phyloP scores from a whole-genome alignment of 2,329 filamentous ascomycete species.

The Metarhizium robertsii region DNA sequence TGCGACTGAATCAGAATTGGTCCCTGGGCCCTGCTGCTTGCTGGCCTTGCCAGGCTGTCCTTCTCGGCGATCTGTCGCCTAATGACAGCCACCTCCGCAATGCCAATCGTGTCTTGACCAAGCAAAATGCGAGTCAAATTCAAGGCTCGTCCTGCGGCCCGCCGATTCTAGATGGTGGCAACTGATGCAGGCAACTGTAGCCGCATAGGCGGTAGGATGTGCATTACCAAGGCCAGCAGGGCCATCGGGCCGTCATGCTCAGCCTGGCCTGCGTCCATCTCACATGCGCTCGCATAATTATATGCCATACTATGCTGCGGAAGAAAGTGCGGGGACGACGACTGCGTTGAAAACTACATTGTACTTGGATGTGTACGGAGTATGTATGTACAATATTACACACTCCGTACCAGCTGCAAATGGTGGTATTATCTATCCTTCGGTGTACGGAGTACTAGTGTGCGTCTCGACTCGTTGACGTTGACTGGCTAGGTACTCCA shows the following conservation, averaged over 20 bases:
- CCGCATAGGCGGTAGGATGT: neutral
- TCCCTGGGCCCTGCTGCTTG: too few species aligned
- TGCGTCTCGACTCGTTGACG: too few species aligned
- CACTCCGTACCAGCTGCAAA: too few species aligned
- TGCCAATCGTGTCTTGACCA: neutral
- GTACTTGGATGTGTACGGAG: too few species aligned
- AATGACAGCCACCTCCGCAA: neutral
- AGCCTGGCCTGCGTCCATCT: neutral
- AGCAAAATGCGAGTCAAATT: neutral
- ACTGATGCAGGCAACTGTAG: neutral
- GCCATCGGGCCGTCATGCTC: neutral
- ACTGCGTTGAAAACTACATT: too few species aligned
- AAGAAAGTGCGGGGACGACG: neutral
- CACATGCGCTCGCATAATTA: neutral
- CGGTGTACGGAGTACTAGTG: too few species aligned
- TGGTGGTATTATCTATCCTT: too few species aligned
- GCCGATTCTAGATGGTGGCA: neutral
- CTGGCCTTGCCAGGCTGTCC: too few species aligned
- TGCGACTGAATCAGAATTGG: too few species aligned
- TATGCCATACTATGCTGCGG: neutral
- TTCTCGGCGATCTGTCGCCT: neutral
- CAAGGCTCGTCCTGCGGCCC: neutral
- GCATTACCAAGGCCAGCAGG: neutral
- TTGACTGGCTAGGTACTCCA: too few species aligned
- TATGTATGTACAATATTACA: too few species aligned